Percentiles rank a stretch among this genome's conserved stretches.
Evolutionary conservation across 2,329 filamentous ascomycete species (phyloP).

Genomic region (Apiospora kogelbergensis): DNA sequence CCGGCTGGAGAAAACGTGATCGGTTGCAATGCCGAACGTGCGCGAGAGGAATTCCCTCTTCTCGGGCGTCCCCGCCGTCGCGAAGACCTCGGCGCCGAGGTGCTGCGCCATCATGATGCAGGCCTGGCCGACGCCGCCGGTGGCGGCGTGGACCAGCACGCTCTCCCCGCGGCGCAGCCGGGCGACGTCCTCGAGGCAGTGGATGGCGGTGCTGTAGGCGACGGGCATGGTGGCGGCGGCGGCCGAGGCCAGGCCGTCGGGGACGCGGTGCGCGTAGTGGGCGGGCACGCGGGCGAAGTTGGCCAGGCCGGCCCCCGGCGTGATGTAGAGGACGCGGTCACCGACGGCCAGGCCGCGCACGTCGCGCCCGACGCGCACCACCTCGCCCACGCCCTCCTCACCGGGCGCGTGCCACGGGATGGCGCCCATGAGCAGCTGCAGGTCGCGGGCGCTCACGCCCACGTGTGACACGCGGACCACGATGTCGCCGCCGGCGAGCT

Average conservation of each 20-base stretch:
- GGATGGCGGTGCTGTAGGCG: slow-evolving; percentile 13
- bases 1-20: slow-evolving; percentile 22
- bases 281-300: slow-evolving; percentile 17
- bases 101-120: slow-evolving; percentile 18
- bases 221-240: slow-evolving; percentile 17
- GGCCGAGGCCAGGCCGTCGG: slow-evolving; percentile 7
- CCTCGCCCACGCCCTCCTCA: slow-evolving; percentile 14
- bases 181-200: slow-evolving; percentile 7
- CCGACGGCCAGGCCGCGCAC: slow-evolving; percentile 9
- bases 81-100: slow-evolving; percentile 20
- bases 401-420: slow-evolving; percentile 21
- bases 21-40: slow-evolving; percentile 20
- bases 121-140: slow-evolving; percentile 17
- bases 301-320: slow-evolving; percentile 18
- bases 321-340: slow-evolving; percentile 15
- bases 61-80: slow-evolving; percentile 19
- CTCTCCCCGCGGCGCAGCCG: slow-evolving; percentile 20
- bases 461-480: slow-evolving; percentile 28
- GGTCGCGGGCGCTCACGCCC: slow-evolving; percentile 26
- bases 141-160: slow-evolving; percentile 20
- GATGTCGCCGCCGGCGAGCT: slow-evolving; percentile 33
- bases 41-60: slow-evolving; percentile 20
- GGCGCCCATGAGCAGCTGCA: slow-evolving; percentile 20
- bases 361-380: slow-evolving; percentile 10
- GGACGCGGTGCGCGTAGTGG: slow-evolving; percentile 10